A percentile compares a stretch with the other conserved stretches of the same genome.
Conservation (phyloP, 2,329 filamentous ascomycete species). For the Sporothrix pallida region DNA sequence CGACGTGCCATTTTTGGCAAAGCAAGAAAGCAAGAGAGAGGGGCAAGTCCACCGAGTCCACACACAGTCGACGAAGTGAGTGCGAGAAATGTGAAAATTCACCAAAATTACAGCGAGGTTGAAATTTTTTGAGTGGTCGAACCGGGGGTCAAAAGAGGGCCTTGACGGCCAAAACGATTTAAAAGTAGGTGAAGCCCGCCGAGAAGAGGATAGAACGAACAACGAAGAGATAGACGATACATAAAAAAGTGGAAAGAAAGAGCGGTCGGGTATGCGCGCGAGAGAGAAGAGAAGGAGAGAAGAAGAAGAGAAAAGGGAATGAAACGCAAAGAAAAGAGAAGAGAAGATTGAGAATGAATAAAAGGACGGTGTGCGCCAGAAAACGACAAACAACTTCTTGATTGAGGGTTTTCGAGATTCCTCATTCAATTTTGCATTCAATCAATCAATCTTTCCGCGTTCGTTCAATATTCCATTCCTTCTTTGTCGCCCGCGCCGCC, state of each 20-base stretch:
- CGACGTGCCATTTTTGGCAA: constrained; percentile 21
- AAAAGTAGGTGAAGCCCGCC: constrained; percentile 24
- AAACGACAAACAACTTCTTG: background rate
- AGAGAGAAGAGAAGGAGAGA: constrained; percentile 12
- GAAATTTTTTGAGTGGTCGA: background rate
- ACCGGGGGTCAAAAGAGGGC: background rate
- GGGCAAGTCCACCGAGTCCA: background rate
- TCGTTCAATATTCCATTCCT: constrained; percentile 6
- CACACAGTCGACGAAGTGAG: background rate
- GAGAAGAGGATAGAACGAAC: constrained; percentile 11
- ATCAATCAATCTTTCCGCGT: constrained; percentile 30
- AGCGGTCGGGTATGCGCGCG: constrained; percentile 24
- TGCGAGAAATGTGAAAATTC: constrained; percentile 11
- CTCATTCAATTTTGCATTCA: background rate
- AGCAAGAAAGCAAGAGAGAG: constrained; percentile 13
- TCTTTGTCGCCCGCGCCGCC: constrained; percentile 16
- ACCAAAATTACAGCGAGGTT: constrained; percentile 8
- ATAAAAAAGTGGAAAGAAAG: constrained; percentile 26
- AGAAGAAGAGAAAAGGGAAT: constrained; percentile 12
- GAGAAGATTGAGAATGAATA: constrained; percentile 7
- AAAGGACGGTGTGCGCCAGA: background rate
- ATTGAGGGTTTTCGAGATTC: constrained; percentile 13
- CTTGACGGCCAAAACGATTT: no score
- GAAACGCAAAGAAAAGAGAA: constrained; percentile 9
- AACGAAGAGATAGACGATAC: background rate